phyloP scores from a whole-genome alignment of 2,329 filamentous ascomycete genomes.

The Lachnellula subtilissima region DNA sequence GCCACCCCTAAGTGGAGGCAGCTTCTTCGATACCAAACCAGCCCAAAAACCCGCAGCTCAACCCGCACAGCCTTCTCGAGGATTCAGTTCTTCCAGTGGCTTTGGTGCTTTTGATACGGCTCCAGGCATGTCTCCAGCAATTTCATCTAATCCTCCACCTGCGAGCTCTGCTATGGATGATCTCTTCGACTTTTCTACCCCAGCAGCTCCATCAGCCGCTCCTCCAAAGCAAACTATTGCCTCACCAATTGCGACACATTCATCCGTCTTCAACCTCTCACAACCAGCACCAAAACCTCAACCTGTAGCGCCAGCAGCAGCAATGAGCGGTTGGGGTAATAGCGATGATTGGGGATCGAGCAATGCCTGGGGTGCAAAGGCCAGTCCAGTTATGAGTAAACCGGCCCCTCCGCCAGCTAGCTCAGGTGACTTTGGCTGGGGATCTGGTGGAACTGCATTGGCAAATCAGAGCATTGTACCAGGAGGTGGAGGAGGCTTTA shows the following conservation, averaged over 20 bases:
- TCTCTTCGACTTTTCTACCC: slow-evolving; percentile 70
- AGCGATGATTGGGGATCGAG: slow-evolving; percentile 65
- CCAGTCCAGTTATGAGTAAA: slow-evolving; percentile 45
- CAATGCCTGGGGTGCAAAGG: slow-evolving; percentile 69
- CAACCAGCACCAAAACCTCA: slow-evolving; percentile 41
- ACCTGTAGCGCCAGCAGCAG: slow-evolving; percentile 31
- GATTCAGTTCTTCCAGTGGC: slow-evolving; percentile 51
- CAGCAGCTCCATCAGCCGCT: slow-evolving; percentile 39
- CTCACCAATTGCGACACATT: slow-evolving; percentile 36
- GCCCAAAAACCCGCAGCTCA: slow-evolving; percentile 45
- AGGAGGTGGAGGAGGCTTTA: slow-evolving; percentile 61
- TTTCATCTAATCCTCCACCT: slow-evolving; percentile 24
- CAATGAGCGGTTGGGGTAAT: slow-evolving; percentile 37
- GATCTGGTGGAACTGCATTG: slow-evolving; percentile 42
- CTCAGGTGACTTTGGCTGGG: slow-evolving; percentile 60
- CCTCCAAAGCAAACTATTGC: slow-evolving; percentile 37
- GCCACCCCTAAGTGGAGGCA: slow-evolving; percentile 53
- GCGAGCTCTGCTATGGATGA: slow-evolving; percentile 61
- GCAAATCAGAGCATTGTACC: slow-evolving; percentile 57
- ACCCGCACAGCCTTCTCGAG: slow-evolving; percentile 42
- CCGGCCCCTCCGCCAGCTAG: slow-evolving; percentile 34
- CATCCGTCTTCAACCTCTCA: slow-evolving; percentile 77
- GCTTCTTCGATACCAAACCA: slow-evolving; percentile 78
- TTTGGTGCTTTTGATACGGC: slow-evolving; percentile 56
- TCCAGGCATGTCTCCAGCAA: slow-evolving; percentile 39